Percentiles rank a stretch among this genome's conserved stretches.
These are phyloP conservation scores for Entelexis sorbosivorans DNA, from an alignment of 1,139 yeast genomes.

Conservation along the genomic window DNA sequence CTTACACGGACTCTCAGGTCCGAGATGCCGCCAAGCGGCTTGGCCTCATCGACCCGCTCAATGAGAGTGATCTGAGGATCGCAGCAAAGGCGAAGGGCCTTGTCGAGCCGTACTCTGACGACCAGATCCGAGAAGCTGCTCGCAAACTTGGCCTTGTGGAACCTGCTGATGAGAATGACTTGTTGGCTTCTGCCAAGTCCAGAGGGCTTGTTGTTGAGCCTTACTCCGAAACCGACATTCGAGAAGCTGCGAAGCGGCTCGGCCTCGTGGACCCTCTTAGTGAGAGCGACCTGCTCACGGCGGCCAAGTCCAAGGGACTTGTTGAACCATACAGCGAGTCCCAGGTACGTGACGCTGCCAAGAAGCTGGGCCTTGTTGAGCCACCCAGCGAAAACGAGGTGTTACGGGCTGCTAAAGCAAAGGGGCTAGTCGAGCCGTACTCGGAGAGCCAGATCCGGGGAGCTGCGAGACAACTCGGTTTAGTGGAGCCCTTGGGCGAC, in stretches of 20 bases:
- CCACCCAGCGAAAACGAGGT: constrained; percentile 16
- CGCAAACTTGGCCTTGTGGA: constrained; percentile 11
- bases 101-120: constrained; percentile 8
- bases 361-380: constrained; percentile 10
- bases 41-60: constrained; percentile 18
- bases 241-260: constrained; percentile 3
- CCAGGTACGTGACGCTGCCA: background rate
- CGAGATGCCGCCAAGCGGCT: constrained; percentile 10
- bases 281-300: too few species aligned
- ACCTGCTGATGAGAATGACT: background rate
- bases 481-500: constrained; percentile 14
- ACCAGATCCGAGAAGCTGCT: constrained; percentile 13
- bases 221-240: constrained; percentile 8
- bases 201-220: constrained; percentile 26
- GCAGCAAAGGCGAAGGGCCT: constrained; percentile 12
- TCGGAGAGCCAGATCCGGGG: constrained; percentile 11
- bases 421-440: constrained; percentile 18
- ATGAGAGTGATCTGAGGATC: constrained; percentile 4
- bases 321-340: too few species aligned
- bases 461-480: constrained; percentile 16
- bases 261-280: constrained; percentile 16
- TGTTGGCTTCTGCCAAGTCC: constrained; percentile 3
- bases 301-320: too few species aligned
- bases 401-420: background rate
- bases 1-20: constrained; percentile 13